Evolutionary conservation across 768 basidiomycete species (phyloP).

Genomic region (Termitomyces sp.): DNA sequence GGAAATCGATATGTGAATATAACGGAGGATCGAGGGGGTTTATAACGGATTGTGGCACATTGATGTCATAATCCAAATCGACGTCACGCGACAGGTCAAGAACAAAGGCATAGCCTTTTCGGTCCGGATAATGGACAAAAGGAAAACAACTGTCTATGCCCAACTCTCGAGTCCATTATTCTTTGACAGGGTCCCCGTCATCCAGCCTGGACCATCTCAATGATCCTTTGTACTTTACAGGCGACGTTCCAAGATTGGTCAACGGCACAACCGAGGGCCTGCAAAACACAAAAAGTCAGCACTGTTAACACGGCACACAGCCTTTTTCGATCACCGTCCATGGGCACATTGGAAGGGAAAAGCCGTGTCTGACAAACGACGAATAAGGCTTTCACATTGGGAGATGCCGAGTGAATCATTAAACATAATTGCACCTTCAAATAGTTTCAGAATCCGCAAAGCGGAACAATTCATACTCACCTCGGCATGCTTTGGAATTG

Average conservation of each 20-base stretch:
- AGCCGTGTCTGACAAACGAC: constrained; percentile 59
- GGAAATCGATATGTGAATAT: neutral
- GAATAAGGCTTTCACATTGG: constrained; percentile 69
- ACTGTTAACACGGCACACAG: neutral
- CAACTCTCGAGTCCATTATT: neutral
- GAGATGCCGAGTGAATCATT: constrained; percentile 67
- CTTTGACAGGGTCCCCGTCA: neutral
- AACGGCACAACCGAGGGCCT: constrained; percentile 39
- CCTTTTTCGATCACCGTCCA: constrained; percentile 53
- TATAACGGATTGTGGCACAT: constrained; percentile 11
- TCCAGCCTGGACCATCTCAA: constrained; percentile 12
- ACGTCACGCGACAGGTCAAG: constrained; percentile 23
- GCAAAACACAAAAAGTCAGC: neutral
- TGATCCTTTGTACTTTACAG: neutral
- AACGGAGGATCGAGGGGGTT: constrained; percentile 1
- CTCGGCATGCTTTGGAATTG: constrained; percentile 95
- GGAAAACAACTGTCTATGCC: neutral
- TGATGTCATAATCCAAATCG: constrained; percentile 18
- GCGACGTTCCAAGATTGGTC: constrained; percentile 17
- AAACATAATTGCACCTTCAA: constrained; percentile 93
- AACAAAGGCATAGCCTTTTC: constrained; percentile 6
- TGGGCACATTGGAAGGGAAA: constrained; percentile 98
- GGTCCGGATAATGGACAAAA: neutral
- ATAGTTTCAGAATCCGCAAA: constrained; percentile 1
- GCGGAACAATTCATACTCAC: constrained; percentile 31